phyloP scores from a whole-genome alignment of 2,329 filamentous ascomycete species.

The Talaromyces verruculosus region DNA sequence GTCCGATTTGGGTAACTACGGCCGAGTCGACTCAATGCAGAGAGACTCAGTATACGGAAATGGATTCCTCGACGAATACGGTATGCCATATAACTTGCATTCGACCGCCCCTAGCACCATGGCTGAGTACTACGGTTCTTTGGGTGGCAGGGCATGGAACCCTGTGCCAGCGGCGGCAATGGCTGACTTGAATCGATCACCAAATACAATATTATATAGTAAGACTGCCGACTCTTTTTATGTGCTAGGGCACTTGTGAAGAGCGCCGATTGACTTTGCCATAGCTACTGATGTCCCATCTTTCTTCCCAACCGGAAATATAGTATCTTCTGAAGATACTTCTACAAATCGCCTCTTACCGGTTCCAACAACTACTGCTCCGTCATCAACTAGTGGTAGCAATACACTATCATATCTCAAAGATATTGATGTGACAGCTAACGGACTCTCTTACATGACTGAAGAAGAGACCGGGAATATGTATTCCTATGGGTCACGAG shows the following conservation, averaged over 20 bases:
- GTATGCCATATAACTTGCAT: conserved; percentile 31
- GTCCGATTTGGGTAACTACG: conserved; percentile 30
- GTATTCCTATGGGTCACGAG: not conserved
- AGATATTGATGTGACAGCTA: not conserved
- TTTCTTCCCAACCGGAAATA: conserved; percentile 27
- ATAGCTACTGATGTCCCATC: conserved; percentile 31
- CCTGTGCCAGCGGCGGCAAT: conserved; percentile 24
- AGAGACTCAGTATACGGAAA: conserved; percentile 29
- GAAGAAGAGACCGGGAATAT: not conserved
- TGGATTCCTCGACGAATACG: conserved; percentile 36
- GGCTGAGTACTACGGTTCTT: conserved; percentile 30
- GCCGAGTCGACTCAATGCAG: conserved; percentile 26
- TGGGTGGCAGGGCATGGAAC: conserved; percentile 35
- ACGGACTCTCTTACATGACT: not conserved
- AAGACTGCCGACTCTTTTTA: conserved; percentile 27
- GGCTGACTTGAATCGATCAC: conserved; percentile 23
- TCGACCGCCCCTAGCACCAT: conserved; percentile 34
- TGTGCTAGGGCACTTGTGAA: not conserved
- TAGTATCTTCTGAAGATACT: conserved; percentile 29
- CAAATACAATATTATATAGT: conserved; percentile 30
- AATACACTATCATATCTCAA: conserved; percentile 17
- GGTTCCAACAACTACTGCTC: conserved; percentile 33
- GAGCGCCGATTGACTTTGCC: conserved; percentile 29
- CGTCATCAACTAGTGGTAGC: conserved; percentile 21
- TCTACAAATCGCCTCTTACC: conserved; percentile 38